A percentile compares a stretch with the other conserved stretches of the same genome.
Evolutionary conservation across 1,139 yeast species (phyloP).

Genomic region (Scheffersomyces titani): DNA sequence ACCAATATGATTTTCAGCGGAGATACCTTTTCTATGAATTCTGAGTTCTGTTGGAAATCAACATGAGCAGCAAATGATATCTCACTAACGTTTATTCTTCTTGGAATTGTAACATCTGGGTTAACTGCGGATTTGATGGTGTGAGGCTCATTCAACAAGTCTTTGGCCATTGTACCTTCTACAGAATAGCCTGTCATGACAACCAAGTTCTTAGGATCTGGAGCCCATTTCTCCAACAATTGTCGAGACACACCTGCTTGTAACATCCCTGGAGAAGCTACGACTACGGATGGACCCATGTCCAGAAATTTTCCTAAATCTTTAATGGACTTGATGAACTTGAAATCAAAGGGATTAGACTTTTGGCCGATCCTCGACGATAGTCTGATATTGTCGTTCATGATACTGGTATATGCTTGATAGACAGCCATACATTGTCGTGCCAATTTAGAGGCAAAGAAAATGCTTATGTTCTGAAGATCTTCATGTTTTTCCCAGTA

Average conservation of each 20-base stretch:
- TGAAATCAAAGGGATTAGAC: slow-evolving; percentile 84
- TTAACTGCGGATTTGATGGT: slow-evolving; percentile 80
- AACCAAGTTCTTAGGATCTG: slow-evolving; percentile 87
- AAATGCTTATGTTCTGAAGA: slow-evolving; percentile 77
- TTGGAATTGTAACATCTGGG: slow-evolving; percentile 81
- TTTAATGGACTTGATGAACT: slow-evolving; percentile 77
- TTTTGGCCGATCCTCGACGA: slow-evolving; percentile 40
- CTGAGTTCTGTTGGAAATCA: slow-evolving; percentile 90
- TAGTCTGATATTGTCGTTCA: slow-evolving; percentile 87
- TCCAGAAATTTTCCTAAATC: slow-evolving; percentile 86
- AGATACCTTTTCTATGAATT: slow-evolving; percentile 83
- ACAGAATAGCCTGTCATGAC: slow-evolving; percentile 96
- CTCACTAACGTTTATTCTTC: slow-evolving; percentile 89
- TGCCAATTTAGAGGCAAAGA: slow-evolving; percentile 91
- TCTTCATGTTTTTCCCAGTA: slow-evolving; percentile 90
- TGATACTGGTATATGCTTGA: slow-evolving; percentile 94
- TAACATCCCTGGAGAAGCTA: slow-evolving; percentile 97
- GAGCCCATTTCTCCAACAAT: slow-evolving; percentile 93
- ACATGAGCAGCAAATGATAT: slow-evolving; percentile 99
- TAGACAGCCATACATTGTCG: slow-evolving; percentile 96
- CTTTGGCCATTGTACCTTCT: slow-evolving; percentile 97
- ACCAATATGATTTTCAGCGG: slow-evolving; percentile 86
- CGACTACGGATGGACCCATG: slow-evolving; percentile 92
- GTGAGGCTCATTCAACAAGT: slow-evolving; percentile 80
- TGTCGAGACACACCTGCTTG: slow-evolving; percentile 95